Percentiles rank a stretch among this genome's conserved stretches.
phyloP scores from a whole-genome alignment of 306 rosid species.

The Ormosia semicastrata region DNA sequence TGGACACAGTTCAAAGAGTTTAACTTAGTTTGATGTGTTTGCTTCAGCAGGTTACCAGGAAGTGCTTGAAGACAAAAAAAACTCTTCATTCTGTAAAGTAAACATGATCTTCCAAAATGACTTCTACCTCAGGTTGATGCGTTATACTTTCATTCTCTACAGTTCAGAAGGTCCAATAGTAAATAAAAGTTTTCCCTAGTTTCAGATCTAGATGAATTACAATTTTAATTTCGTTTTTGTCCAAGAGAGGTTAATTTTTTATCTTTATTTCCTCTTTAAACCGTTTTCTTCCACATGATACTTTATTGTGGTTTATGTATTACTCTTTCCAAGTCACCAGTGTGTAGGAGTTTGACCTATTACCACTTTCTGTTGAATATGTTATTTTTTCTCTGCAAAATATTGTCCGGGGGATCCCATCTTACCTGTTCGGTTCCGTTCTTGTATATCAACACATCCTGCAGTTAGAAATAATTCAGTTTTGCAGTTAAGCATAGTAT shows the following conservation, averaged over 20 bases:
- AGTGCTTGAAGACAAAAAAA: conserved; percentile 1
- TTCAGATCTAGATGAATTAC: background rate
- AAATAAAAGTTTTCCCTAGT: background rate
- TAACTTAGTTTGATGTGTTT: conserved; percentile 17
- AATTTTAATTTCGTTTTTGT: background rate
- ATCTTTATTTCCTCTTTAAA: background rate
- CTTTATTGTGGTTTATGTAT: background rate
- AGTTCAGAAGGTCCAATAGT: background rate
- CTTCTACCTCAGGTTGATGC: conserved; percentile 10
- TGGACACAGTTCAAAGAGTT: background rate
- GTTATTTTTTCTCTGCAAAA: conserved; percentile 5
- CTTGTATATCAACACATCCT: conserved; percentile 67
- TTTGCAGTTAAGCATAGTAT: background rate
- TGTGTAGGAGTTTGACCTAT: conserved; percentile 10
- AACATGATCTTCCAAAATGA: conserved; percentile 14
- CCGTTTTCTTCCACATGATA: background rate
- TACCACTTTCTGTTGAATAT: conserved; percentile 7
- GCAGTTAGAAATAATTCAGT: conserved; percentile 43
- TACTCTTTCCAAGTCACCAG: background rate
- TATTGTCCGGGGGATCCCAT: conserved; percentile 16
- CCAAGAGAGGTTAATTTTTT: background rate
- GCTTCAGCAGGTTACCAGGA: conserved; percentile 36
- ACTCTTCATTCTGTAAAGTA: background rate
- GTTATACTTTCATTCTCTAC: conserved; percentile 14
- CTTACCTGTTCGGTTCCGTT: conserved; percentile 82